Evolutionary conservation across 2,329 filamentous ascomycete genomes (phyloP).

Genomic region (Peltaster fructicola): DNA sequence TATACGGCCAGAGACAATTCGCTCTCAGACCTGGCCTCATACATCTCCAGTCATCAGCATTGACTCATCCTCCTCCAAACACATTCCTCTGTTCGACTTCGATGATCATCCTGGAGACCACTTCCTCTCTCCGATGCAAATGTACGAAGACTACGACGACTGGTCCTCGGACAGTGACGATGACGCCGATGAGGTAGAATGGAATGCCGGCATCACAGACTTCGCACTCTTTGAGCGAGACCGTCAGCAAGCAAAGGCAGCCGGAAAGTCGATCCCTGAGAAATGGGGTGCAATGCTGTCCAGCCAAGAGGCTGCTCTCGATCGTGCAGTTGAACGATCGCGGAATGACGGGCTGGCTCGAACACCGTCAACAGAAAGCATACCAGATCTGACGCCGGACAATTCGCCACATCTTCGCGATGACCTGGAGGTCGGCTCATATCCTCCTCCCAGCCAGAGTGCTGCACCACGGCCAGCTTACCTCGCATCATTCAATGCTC

Average conservation of each 20-base stretch:
- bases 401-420: constrained; percentile 15
- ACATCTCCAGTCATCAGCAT: too few species aligned
- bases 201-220: constrained; percentile 18
- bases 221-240: constrained; percentile 17
- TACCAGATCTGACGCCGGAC: constrained; percentile 17
- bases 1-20: too few species aligned
- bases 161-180: constrained; percentile 10
- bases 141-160: constrained; percentile 15
- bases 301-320: constrained; percentile 10
- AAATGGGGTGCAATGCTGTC: constrained; percentile 13
- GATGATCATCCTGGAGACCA: constrained; percentile 15
- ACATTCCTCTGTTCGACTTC: too few species aligned
- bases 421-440: too few species aligned
- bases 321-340: constrained; percentile 6
- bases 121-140: constrained; percentile 16
- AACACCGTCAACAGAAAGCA: constrained; percentile 5
- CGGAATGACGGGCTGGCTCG: constrained; percentile 1
- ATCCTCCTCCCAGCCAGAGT: too few species aligned
- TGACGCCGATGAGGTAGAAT: constrained; percentile 13
- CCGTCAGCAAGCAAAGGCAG: constrained; percentile 11
- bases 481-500: constrained; percentile 5
- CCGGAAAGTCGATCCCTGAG: constrained; percentile 8
- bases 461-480: constrained; percentile 7
- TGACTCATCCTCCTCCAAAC: too few species aligned
- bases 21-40: too few species aligned